Base-by-base conservation (phyloP, 1,284 basidiomycete species). In the Athelia sp. region DNA sequence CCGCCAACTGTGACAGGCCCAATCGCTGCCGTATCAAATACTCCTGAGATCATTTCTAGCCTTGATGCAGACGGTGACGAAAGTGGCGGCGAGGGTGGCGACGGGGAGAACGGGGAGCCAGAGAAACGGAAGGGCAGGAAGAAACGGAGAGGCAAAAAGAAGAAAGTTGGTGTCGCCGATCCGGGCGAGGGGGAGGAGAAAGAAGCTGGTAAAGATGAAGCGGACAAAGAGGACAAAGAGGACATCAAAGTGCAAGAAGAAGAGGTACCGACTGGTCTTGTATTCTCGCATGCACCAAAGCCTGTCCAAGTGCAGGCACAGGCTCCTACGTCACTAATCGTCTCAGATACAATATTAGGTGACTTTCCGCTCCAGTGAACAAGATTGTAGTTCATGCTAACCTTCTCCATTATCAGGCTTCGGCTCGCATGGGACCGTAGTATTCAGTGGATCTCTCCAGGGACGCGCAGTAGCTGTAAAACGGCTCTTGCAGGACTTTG, bases 401-500 rank as follows among this genome's bases (percentile, higher is more conserved):
- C 6, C 15, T 46, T 40, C 34, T 23, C 2, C 15, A 1, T 22
- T 19, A 50, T 14, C 56, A 94, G 93, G 96, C 2, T 95, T 92
- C 60, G 96, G 96, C 3, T 98, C 95, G 0, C 94, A 97, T 57
- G 96, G 96, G 3, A 98, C 96, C 0, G 90, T 98, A 24, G 95
- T 98, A 1, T 93, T 87, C 68, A 84, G 89, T 62, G 96, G 97
- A 3, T 91, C 92, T 3, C 84, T 98, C 47, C 96, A 98, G 70
- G 94, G 93, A 1, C 84, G 97, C 47, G 90, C 94, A 0, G 96
- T 99, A 1, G 96, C 96, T 4, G 95, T 99, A 54, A 99, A 99
- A 69, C 89, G 97, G 1, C 79, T 99, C 13, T 78, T 99, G 22
- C 88, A 88, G 58, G 95, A 98, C 66, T 99, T 98, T 63, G 93